Evolutionary conservation across 768 basidiomycete genomes (phyloP).

Genomic region (Leccinum obscurum): DNA sequence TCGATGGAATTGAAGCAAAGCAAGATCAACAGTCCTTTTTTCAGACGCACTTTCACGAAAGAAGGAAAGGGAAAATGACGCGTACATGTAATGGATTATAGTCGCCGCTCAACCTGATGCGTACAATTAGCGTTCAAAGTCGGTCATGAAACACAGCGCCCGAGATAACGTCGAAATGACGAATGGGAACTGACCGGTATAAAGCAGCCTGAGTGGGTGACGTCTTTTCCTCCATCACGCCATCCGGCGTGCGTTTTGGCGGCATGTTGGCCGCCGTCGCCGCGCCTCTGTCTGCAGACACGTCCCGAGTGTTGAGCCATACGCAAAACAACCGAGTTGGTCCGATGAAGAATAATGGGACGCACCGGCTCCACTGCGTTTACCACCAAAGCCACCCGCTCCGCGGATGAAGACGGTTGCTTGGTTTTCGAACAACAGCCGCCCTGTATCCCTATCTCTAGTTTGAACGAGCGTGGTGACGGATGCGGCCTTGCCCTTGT

Average conservation of each 20-base stretch:
- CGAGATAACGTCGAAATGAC: background rate
- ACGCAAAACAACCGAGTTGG: background rate
- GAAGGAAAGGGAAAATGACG: background rate
- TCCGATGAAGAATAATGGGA: conserved; percentile 2
- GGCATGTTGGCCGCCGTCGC: conserved; percentile 80
- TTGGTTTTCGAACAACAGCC: conserved; percentile 89
- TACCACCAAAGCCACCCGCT: conserved; percentile 94
- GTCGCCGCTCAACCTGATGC: conserved; percentile 80
- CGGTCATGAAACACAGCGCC: conserved; percentile 6
- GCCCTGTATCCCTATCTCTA: conserved; percentile 73
- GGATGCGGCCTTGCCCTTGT: conserved; percentile 93
- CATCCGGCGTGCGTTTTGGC: conserved; percentile 84
- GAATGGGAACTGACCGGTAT: conserved; percentile 64
- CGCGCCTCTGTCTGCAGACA: conserved; percentile 74
- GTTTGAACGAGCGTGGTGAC: conserved; percentile 81
- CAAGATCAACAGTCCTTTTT: background rate
- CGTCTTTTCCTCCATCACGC: conserved; percentile 87
- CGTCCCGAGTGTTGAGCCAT: background rate
- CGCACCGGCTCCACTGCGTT: conserved; percentile 77
- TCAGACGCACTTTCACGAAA: conserved; percentile 9
- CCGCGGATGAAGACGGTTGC: conserved; percentile 91
- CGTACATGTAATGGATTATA: conserved; percentile 85
- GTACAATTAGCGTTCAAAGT: background rate
- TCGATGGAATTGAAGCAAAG: background rate
- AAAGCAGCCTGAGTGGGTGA: conserved; percentile 79